phyloP scores from a whole-genome alignment of 2,329 filamentous ascomycete species.

The Hyphodiscus sp. region DNA sequence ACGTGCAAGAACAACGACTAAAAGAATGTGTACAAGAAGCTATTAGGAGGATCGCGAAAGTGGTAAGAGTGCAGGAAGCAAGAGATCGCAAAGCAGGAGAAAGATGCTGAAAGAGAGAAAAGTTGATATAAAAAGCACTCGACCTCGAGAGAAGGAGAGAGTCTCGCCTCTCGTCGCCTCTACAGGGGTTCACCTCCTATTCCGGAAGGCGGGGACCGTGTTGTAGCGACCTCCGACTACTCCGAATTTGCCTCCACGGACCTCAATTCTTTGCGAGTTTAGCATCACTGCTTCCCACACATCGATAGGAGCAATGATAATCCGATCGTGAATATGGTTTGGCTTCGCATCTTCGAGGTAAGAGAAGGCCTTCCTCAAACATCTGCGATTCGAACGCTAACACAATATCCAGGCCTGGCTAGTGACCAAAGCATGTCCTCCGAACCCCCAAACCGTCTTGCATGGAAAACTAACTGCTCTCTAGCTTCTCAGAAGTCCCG shows the following conservation, averaged over 20 bases:
- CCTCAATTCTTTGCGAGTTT: neutral
- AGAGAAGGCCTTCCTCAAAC: conserved; percentile 3
- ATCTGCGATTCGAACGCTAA: conserved; percentile 1
- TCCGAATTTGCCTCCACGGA: neutral
- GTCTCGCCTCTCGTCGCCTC: no score
- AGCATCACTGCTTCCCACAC: neutral
- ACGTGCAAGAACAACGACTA: neutral
- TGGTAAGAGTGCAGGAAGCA: neutral
- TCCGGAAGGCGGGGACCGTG: no score
- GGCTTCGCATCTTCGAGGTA: conserved; percentile 35
- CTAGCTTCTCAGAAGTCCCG: conserved; percentile 45
- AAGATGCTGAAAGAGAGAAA: neutral
- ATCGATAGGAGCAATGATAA: conserved; percentile 3
- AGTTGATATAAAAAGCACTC: no score
- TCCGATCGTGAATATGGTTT: conserved; percentile 24
- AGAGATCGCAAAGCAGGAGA: neutral
- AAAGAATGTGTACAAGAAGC: neutral
- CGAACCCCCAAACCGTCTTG: neutral
- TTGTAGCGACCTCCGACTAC: neutral
- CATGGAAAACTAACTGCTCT: conserved; percentile 1
- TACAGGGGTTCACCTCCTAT: no score
- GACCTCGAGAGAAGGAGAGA: no score
- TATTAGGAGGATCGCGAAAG: neutral
- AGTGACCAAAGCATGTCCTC: conserved; percentile 19
- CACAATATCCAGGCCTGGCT: conserved; percentile 20